A percentile compares a stretch with the other conserved stretches of the same genome.
phyloP scores from a whole-genome alignment of 306 rosid genomes.

The Vachellia pachyceras region DNA sequence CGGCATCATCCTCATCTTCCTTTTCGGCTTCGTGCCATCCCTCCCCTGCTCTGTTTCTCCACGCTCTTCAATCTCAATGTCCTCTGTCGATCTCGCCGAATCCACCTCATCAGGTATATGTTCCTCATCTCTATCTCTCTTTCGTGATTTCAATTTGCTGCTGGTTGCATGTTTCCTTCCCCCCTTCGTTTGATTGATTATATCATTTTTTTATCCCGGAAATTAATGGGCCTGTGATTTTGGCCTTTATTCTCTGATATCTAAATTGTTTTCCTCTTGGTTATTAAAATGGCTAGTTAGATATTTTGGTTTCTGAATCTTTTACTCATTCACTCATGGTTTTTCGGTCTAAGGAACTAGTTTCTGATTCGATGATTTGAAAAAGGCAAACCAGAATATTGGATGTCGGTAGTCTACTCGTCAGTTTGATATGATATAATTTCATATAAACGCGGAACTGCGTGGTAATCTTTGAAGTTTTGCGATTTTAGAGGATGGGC shows the following conservation, averaged over 20 bases:
- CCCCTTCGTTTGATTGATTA: neutral
- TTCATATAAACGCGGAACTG: neutral
- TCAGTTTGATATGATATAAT: neutral
- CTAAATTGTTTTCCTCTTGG: neutral
- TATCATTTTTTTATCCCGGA: neutral
- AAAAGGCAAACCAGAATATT: conserved; percentile 7
- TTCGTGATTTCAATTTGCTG: conserved; percentile 2
- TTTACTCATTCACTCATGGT: neutral
- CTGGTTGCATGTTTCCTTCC: neutral
- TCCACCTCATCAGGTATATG: conserved; percentile 66
- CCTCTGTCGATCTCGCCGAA: conserved; percentile 53
- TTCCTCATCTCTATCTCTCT: neutral
- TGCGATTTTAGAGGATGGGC: neutral
- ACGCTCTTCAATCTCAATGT: conserved; percentile 67
- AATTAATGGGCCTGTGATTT: neutral
- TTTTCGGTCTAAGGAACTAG: neutral
- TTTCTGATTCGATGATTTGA: conserved; percentile 10
- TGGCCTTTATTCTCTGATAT: neutral
- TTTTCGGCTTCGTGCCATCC: conserved; percentile 49
- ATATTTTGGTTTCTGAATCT: neutral
- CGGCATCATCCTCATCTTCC: conserved; percentile 39
- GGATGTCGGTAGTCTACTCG: neutral
- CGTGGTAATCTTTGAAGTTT: neutral
- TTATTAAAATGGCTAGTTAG: neutral
- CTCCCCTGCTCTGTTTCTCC: conserved; percentile 50